A percentile compares a stretch with the other conserved stretches of the same genome.
Conservation (phyloP, 2,329 filamentous ascomycete genomes). For the Pyrenophora tritici-repentis region DNA sequence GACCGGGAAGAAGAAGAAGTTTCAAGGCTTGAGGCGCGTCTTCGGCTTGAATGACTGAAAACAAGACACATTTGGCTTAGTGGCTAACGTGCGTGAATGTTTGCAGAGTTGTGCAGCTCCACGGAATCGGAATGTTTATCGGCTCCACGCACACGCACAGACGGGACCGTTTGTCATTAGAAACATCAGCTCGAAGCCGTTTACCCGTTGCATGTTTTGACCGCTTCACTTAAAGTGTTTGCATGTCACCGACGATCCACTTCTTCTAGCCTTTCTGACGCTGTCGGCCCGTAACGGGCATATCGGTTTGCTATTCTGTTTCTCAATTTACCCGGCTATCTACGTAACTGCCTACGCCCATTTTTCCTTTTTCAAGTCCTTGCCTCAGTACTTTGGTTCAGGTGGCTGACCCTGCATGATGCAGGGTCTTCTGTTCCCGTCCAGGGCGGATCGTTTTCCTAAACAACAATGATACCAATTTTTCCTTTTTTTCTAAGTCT, state of each 20-base stretch:
- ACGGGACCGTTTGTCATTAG: conserved; percentile 5
- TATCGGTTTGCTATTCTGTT: too few species aligned
- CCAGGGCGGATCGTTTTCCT: too few species aligned
- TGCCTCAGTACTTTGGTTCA: too few species aligned
- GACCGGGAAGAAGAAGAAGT: conserved; percentile 66
- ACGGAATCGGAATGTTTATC: not conserved
- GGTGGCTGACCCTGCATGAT: too few species aligned
- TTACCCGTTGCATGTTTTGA: conserved; percentile 1
- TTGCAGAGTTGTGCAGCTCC: conserved; percentile 5
- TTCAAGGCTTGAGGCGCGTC: conserved; percentile 67
- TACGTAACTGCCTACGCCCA: too few species aligned
- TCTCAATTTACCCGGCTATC: too few species aligned
- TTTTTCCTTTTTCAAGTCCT: too few species aligned
- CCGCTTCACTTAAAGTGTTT: conserved; percentile 4
- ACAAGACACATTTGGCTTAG: conserved; percentile 1
- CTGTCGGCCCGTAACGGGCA: too few species aligned
- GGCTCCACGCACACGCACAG: not conserved
- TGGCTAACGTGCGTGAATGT: conserved; percentile 16
- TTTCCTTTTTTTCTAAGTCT: too few species aligned
- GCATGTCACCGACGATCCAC: conserved; percentile 6
- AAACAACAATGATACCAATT: too few species aligned
- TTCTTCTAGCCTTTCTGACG: not conserved
- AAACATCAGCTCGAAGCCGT: conserved; percentile 4
- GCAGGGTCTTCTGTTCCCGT: too few species aligned
- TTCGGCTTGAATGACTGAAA: conserved; percentile 63